Evolutionary conservation across 768 basidiomycete genomes (phyloP).

Genomic region (Auriculariales sp.): DNA sequence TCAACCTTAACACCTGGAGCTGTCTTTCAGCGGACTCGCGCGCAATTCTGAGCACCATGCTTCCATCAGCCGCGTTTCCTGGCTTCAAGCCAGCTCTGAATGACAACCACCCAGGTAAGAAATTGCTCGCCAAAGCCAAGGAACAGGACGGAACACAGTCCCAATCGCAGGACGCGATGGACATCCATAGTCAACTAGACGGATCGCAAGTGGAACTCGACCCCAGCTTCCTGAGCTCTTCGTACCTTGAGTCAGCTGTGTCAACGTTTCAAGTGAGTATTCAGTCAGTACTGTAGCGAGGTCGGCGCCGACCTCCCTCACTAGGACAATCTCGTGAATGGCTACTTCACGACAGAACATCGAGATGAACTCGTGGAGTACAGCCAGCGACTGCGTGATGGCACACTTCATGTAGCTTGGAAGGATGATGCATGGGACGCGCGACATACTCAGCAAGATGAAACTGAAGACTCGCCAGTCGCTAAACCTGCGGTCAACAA

Average conservation of each 20-base stretch:
- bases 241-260: background rate
- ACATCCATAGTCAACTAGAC: background rate
- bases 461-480: background rate
- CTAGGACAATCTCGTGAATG: background rate
- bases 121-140: background rate
- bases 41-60: background rate
- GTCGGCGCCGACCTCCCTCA: background rate
- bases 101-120: background rate
- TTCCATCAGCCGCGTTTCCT: background rate
- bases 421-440: background rate
- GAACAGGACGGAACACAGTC: background rate
- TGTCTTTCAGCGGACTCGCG: background rate
- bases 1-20: background rate
- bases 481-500: background rate
- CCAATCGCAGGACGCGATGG: background rate
- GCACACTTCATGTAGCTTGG: background rate
- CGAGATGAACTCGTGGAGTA: background rate
- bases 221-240: background rate
- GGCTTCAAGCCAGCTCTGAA: background rate
- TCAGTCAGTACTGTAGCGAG: background rate
- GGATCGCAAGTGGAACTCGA: background rate
- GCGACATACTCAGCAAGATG: no score
- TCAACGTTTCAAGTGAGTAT: background rate
- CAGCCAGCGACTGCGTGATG: background rate
- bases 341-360: background rate